Conservation (phyloP, 306 rosid genomes). For the Acacia crassicarpa region DNA sequence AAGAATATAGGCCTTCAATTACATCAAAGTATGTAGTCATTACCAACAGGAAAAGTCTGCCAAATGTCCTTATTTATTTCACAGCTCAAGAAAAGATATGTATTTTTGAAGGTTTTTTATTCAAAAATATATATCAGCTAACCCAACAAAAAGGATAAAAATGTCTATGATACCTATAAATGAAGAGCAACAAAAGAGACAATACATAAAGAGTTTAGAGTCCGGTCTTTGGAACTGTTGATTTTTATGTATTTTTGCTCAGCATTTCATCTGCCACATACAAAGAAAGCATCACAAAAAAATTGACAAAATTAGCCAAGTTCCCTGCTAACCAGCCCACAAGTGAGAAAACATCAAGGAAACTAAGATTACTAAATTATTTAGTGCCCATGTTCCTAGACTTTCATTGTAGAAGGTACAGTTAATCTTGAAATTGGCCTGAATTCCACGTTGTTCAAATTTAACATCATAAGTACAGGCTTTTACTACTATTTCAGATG, state of each 20-base stretch:
- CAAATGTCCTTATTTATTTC: too few relatives aligned
- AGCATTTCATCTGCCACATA: conserved; percentile 47
- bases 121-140: background rate
- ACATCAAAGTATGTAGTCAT: too few relatives aligned
- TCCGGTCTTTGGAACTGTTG: conserved; percentile 46
- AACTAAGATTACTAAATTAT: conserved; percentile 2
- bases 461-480: conserved; percentile 7
- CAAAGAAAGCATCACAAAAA: background rate
- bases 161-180: conserved; percentile 45
- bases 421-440: background rate
- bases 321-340: conserved; percentile 21
- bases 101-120: background rate
- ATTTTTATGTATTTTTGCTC: conserved; percentile 52
- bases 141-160: background rate
- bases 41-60: too few relatives aligned
- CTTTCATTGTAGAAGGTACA: conserved; percentile 24
- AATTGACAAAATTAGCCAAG: conserved; percentile 2
- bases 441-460: conserved; percentile 5
- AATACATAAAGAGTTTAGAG: conserved; percentile 49
- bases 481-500: conserved; percentile 22
- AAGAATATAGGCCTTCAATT: too few relatives aligned
- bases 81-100: too few relatives aligned
- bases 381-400: background rate
- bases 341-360: background rate
- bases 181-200: conserved; percentile 47